phyloP scores from a whole-genome alignment of 2,329 filamentous ascomycete species.

The Fusarium sulawesiense region DNA sequence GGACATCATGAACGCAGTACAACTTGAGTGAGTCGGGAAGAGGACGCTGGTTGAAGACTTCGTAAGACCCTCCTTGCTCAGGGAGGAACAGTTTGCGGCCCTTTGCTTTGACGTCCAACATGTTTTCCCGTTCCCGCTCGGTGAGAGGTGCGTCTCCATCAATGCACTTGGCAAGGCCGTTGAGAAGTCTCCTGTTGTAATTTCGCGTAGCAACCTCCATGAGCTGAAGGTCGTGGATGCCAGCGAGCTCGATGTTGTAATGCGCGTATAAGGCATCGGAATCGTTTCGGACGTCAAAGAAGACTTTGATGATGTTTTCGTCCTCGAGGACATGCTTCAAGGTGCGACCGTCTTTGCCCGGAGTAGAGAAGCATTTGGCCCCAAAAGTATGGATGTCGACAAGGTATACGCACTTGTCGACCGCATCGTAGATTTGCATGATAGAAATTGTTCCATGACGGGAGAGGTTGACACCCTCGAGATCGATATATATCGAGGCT shows the following conservation, averaged over 20 bases:
- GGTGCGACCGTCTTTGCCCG: background rate
- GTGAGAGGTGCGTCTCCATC: background rate
- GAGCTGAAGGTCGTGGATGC: conserved; percentile 4
- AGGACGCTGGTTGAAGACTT: background rate
- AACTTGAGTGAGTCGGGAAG: background rate
- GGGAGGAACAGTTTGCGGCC: background rate
- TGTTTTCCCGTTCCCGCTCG: background rate
- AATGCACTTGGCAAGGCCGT: background rate
- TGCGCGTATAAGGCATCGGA: background rate
- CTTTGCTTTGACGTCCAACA: background rate
- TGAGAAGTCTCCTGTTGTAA: background rate
- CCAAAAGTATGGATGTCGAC: background rate
- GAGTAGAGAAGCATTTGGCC: background rate
- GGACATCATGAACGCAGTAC: background rate
- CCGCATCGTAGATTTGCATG: background rate
- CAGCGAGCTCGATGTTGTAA: background rate
- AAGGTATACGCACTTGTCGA: background rate
- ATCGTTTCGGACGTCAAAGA: background rate
- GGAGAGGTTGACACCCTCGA: background rate
- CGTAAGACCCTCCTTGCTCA: background rate
- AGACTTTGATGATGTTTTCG: background rate
- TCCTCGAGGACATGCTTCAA: background rate
- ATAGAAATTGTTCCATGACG: background rate
- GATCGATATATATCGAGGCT: background rate
- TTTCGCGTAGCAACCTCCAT: background rate